Conservation (phyloP, 768 basidiomycete species). For the Sutorius australiensis region DNA sequence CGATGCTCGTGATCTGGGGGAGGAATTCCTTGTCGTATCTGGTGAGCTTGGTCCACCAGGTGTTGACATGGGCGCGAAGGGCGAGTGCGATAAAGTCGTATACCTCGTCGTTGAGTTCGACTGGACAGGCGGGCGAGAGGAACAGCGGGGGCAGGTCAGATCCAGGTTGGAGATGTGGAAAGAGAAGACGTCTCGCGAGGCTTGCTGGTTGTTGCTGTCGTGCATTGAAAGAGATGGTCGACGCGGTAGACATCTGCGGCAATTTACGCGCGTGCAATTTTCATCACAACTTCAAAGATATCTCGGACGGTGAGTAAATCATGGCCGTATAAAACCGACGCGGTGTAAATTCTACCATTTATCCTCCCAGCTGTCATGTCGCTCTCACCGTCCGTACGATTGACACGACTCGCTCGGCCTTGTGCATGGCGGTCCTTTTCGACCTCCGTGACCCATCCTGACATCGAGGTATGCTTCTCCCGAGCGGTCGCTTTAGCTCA, state of each 20-base stretch:
- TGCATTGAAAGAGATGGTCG: slow-evolving; percentile 16
- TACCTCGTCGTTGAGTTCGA: slow-evolving; percentile 50
- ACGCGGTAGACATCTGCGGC: slow-evolving; percentile 19
- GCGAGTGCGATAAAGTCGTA: slow-evolving; percentile 81
- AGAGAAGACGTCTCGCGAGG: slow-evolving; percentile 59
- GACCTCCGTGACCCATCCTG: slow-evolving; percentile 34
- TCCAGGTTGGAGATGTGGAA: slow-evolving; percentile 46
- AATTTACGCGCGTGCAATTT: not conserved
- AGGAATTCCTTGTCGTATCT: slow-evolving; percentile 82
- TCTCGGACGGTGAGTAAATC: not conserved
- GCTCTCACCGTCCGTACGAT: slow-evolving; percentile 10
- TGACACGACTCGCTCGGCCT: slow-evolving; percentile 2
- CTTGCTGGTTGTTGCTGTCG: slow-evolving; percentile 31
- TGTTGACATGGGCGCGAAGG: slow-evolving; percentile 71
- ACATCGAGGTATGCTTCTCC: slow-evolving; percentile 46
- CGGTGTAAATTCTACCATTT: not conserved
- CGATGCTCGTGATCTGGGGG: slow-evolving; percentile 60
- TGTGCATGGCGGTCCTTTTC: slow-evolving; percentile 17
- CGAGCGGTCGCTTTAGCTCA: not conserved
- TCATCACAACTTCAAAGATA: not conserved
- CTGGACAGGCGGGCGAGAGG: slow-evolving; percentile 37
- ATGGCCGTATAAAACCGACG: slow-evolving; percentile 24
- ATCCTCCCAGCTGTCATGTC: slow-evolving; percentile 19
- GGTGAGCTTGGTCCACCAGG: slow-evolving; percentile 84
- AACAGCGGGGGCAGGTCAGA: slow-evolving; percentile 54